Conservation (phyloP, 2,329 filamentous ascomycete species). For the Pseudogymnoascus sp. region DNA sequence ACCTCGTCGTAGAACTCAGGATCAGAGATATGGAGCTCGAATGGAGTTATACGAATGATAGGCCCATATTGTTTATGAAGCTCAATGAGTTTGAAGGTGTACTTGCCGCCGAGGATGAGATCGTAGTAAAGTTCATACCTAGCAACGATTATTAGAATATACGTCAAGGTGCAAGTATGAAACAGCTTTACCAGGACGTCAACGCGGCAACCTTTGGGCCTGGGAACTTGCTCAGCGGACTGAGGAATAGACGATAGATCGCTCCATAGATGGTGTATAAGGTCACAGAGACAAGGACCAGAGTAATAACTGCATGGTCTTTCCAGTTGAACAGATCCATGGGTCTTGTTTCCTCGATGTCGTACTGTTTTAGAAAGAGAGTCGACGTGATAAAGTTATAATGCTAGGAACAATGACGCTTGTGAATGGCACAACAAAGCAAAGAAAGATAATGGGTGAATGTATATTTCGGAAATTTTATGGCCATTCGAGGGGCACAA, state of each 20-base stretch:
- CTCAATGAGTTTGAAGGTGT: conserved; percentile 34
- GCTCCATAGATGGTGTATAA: background rate
- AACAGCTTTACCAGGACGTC: conserved; percentile 15
- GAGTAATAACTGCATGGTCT: background rate
- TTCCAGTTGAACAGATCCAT: background rate
- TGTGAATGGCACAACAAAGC: background rate
- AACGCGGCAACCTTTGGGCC: conserved; percentile 20
- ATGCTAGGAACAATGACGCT: background rate
- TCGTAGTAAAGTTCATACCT: conserved; percentile 32
- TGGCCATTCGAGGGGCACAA: background rate
- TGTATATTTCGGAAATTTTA: background rate
- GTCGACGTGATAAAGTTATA: background rate
- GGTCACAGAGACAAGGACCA: background rate
- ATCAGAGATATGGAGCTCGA: conserved; percentile 31
- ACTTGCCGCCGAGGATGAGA: conserved; percentile 34
- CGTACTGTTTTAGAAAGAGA: background rate
- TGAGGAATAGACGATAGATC: conserved; percentile 19
- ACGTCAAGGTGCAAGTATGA: background rate
- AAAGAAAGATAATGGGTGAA: background rate
- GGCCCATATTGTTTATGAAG: conserved; percentile 37
- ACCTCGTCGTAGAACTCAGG: conserved; percentile 19
- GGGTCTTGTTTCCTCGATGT: background rate
- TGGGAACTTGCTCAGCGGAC: conserved; percentile 20
- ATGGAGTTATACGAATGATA: conserved; percentile 29
- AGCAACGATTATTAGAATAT: background rate